Evolutionary conservation across 352 stramenopile genomes (phyloP), one percentile per base, ranked within the genome.

Genomic region (Globisporangium carolinianum): DNA sequence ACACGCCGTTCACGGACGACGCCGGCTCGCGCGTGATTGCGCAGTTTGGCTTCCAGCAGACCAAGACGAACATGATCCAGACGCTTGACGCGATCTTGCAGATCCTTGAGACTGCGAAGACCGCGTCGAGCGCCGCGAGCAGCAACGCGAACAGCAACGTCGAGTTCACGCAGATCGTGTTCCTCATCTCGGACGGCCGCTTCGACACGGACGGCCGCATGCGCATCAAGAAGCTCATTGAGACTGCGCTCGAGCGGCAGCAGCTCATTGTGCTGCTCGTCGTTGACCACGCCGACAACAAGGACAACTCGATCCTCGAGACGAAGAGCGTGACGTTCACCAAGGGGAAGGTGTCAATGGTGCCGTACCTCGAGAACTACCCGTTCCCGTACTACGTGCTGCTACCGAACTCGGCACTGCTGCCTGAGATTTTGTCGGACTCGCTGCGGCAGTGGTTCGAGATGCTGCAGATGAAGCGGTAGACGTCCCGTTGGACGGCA

Each of bases 331-430:
- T 99, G 36, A 93, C 85, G 46, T 99, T 99, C 71, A 73, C 84
- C 50, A 97, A 98, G 53, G 96, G 96, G 47, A 98, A 98, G 62
- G 89, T 98, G 51, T 82, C 94, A 60, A 96, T 99, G 68, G 97
- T 94, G 54, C 79, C 89, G 24, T 99, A 99, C 79, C 88, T 99
- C 39, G 97, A 99, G 61, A 97, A 98, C 75, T 99, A 99, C 68
- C 98, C 98, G 45, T 99, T 99, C 79, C 97, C 97, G 51, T 99
- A 99, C 76, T 99, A 99, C 69, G 89, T 99, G 53, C 72, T 99
- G 46, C 73, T 99, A 18, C 88, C 94, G 5, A 94, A 98, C 57
- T 96, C 98, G 46, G 71, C 86, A 35, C 76, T 94, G 62, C 79
- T 99, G 43, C 98, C 98, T 15, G 97, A 99, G 69, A 97, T 98